phyloP scores from a whole-genome alignment of 2,329 filamentous ascomycete species.

The Cladobotryum protrusum region DNA sequence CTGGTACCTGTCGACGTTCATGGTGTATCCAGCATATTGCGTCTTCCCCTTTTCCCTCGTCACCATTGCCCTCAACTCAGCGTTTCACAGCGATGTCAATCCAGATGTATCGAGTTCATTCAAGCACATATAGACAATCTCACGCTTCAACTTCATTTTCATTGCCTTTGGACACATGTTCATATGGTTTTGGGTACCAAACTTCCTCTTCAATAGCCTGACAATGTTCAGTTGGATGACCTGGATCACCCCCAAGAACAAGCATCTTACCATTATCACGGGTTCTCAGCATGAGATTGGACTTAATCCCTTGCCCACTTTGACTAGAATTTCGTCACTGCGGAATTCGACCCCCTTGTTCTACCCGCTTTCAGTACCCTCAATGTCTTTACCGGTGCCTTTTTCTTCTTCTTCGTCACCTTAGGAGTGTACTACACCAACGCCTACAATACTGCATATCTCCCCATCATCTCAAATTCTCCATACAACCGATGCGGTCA shows the following conservation, averaged over 20 bases:
- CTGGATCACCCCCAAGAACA: slow-evolving; percentile 44
- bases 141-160: slow-evolving; percentile 42
- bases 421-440: slow-evolving; percentile 28
- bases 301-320: slow-evolving; percentile 36
- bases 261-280: slow-evolving; percentile 30
- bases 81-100: slow-evolving; percentile 39
- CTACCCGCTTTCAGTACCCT: slow-evolving; percentile 32
- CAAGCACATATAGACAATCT: slow-evolving; percentile 32
- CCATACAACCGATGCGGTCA: slow-evolving; percentile 34
- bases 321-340: slow-evolving; percentile 36
- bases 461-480: slow-evolving; percentile 36
- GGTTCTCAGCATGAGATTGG: slow-evolving; percentile 34
- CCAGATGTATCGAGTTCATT: slow-evolving; percentile 21
- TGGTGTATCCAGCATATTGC: slow-evolving; percentile 46
- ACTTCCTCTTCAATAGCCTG: slow-evolving; percentile 43
- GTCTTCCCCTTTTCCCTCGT: slow-evolving; percentile 49
- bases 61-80: slow-evolving; percentile 43
- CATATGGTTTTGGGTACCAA: slow-evolving; percentile 49
- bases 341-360: slow-evolving; percentile 31
- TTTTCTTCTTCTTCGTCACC: slow-evolving; percentile 24
- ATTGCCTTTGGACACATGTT: slow-evolving; percentile 41
- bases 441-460: slow-evolving; percentile 29
- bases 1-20: slow-evolving; percentile 41
- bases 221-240: slow-evolving; percentile 46
- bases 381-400: slow-evolving; percentile 27